Percentiles rank a stretch among this genome's conserved stretches.
Evolutionary conservation across 208 protist genomes (phyloP).

Genomic region (Endotrypanum monterogeii): DNA sequence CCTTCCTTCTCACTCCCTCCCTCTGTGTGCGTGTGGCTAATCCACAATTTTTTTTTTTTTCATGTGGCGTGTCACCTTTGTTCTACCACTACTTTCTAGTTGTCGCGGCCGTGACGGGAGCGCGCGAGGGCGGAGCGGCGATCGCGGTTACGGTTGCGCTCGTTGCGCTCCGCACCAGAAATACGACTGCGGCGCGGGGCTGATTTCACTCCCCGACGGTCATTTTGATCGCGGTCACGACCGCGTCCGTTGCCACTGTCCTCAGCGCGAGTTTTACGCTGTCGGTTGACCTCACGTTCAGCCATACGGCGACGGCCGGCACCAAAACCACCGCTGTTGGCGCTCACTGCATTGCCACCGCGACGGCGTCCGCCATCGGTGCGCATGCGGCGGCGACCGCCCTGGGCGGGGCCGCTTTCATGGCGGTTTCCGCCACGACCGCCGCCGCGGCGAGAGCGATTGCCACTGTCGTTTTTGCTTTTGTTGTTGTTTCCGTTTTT

Average conservation of each 20-base stretch:
- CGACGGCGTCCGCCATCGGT: constrained; percentile 24
- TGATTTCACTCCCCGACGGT: constrained; percentile 58
- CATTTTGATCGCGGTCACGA: constrained; percentile 27
- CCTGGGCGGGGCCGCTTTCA: constrained; percentile 8
- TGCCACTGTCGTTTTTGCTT: neutral
- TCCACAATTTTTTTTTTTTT: too few species aligned
- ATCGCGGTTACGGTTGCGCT: constrained; percentile 45
- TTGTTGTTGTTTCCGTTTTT: constrained; percentile 5
- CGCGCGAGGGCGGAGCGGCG: constrained; percentile 57
- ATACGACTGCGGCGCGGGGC: constrained; percentile 38
- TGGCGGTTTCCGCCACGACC: constrained; percentile 6
- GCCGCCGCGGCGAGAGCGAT: constrained; percentile 5
- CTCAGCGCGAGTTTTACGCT: constrained; percentile 1
- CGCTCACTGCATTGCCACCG: constrained; percentile 16
- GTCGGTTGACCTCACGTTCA: constrained; percentile 20
- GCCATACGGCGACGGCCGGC: constrained; percentile 9
- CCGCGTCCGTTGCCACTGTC: constrained; percentile 14
- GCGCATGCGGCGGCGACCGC: constrained; percentile 26
- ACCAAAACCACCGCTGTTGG: constrained; percentile 11
- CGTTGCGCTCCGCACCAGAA: constrained; percentile 63
- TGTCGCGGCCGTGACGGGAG: constrained; percentile 63
- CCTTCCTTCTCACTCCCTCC: too few species aligned
- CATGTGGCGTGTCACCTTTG: too few species aligned
- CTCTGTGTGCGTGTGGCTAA: too few species aligned
- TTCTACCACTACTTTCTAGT: constrained; percentile 12